phyloP scores from a whole-genome alignment of 2,329 filamentous ascomycete species.

The Fusarium siculi region DNA sequence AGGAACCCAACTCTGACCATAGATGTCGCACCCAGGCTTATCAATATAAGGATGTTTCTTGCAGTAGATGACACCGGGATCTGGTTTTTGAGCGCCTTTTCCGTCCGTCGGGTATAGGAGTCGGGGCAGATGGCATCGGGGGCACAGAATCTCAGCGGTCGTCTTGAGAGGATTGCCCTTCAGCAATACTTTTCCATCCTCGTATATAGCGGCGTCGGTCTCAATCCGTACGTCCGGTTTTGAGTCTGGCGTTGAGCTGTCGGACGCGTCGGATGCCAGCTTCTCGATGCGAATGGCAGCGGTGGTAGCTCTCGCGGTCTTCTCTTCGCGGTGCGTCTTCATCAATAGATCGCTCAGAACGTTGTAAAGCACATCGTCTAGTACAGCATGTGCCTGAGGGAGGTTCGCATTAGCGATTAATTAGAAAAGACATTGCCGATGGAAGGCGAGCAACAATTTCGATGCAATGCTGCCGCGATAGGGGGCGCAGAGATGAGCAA shows the following conservation, averaged over 20 bases:
- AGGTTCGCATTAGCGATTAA: constrained; percentile 28
- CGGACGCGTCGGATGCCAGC: constrained; percentile 65
- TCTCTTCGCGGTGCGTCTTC: constrained; percentile 81
- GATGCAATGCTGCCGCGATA: constrained; percentile 14
- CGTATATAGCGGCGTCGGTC: constrained; percentile 75
- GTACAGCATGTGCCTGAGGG: constrained; percentile 70
- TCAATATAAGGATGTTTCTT: constrained; percentile 82
- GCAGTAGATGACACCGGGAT: constrained; percentile 78
- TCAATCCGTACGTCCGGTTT: constrained; percentile 68
- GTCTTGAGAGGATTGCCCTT: constrained; percentile 79
- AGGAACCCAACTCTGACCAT: constrained; percentile 82
- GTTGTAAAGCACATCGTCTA: constrained; percentile 81
- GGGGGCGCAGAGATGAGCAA: constrained; percentile 22
- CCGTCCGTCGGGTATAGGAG: constrained; percentile 78
- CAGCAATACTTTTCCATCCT: constrained; percentile 74
- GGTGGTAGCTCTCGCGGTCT: constrained; percentile 74
- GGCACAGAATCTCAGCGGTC: constrained; percentile 77
- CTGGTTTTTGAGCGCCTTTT: constrained; percentile 71
- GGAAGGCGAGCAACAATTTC: background rate
- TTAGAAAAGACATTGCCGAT: constrained; percentile 1
- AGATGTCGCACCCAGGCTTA: constrained; percentile 81
- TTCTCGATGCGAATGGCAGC: constrained; percentile 74
- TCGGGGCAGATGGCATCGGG: constrained; percentile 78
- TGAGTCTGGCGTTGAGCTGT: constrained; percentile 63
- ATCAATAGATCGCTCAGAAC: constrained; percentile 80